Base-by-base conservation (phyloP, 2,329 filamentous ascomycete genomes). In the Colletotrichum filicis region DNA sequence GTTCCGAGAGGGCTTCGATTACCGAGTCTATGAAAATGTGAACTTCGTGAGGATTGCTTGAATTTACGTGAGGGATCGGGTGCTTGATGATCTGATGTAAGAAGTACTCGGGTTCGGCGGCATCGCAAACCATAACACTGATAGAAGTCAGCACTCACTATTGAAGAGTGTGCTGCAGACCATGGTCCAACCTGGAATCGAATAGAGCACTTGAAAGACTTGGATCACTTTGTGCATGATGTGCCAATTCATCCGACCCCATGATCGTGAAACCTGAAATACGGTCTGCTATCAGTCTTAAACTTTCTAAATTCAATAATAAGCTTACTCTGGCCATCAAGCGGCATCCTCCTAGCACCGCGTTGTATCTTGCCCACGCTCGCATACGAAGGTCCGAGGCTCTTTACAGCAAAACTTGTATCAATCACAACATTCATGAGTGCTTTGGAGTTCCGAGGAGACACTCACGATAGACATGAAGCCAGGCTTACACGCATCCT, bases 41-140 rank as follows among this genome's bases (percentile, higher is more conserved):
- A 12, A 3, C 24, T 46, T 46, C 9, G 9, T 16, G 3, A 22
- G 14, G 11, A 1, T 22, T 1, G 30, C 2, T 19, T 5, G 3
- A n/a, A 3, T 4, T 8, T 9, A 12, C 30, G 3, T 30, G 37
- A 2, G 22, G 1, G 24, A 32, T 3, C 7, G 30, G 24, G 16
- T 57, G 55, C 7, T 22, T 5, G 1, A 65, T 56, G 2, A 14
- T 24, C 12, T 12, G 19, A 22, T 65, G 52, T 24, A 65, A 14
- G 32, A 65, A 65, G 49, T 56, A 65, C 19, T 65, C 52, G 14
- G 62, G 62, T 42, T 65, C 62, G 6, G 16, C 22, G 19, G 9
- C 12, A 11, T 42, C 16, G 32, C 62, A 65, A 3, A 56, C 19
- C 52, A 65, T 19, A 30, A 11, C 32, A 7, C 62, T 65, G 9